Conservation (phyloP, 768 basidiomycete genomes). For the Mrakia blollopis region DNA sequence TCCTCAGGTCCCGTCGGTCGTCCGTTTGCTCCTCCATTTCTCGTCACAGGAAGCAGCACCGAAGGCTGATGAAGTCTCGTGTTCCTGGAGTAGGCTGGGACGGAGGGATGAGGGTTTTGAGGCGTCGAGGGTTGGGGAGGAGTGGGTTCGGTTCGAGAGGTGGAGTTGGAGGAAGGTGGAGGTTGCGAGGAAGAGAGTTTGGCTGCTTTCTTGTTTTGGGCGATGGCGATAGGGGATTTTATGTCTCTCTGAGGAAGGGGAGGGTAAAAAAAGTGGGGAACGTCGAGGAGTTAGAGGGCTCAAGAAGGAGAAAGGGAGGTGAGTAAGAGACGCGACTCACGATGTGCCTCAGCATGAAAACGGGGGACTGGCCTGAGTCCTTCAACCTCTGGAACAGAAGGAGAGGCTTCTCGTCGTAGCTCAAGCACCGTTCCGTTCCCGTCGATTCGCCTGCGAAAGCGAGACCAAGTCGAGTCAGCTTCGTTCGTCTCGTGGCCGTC, state of each 20-base stretch:
- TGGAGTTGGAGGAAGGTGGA: slow-evolving; percentile 3
- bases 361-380: slow-evolving; percentile 93
- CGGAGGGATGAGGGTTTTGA: slow-evolving; percentile 27
- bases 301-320: not conserved
- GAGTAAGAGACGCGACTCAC: slow-evolving; percentile 34
- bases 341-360: slow-evolving; percentile 70
- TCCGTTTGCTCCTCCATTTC: slow-evolving; percentile 6
- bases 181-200: slow-evolving; percentile 12
- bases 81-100: not conserved
- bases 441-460: slow-evolving; percentile 16
- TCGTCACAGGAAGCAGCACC: not conserved
- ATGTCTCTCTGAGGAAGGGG: slow-evolving; percentile 57
- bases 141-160: slow-evolving; percentile 33
- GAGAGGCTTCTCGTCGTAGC: slow-evolving; percentile 96
- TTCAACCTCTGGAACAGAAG: slow-evolving; percentile 96
- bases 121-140: slow-evolving; percentile 8
- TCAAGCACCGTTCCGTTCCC: slow-evolving; percentile 76
- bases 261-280: not conserved
- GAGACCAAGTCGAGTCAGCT: not conserved
- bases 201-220: slow-evolving; percentile 89
- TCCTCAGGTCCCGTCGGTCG: not conserved
- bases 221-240: slow-evolving; percentile 91
- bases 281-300: not conserved
- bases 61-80: slow-evolving; percentile 18
- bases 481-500: not conserved